Evolutionary conservation across 768 basidiomycete genomes (phyloP).

Genomic region (Steccherinum ochraceum): DNA sequence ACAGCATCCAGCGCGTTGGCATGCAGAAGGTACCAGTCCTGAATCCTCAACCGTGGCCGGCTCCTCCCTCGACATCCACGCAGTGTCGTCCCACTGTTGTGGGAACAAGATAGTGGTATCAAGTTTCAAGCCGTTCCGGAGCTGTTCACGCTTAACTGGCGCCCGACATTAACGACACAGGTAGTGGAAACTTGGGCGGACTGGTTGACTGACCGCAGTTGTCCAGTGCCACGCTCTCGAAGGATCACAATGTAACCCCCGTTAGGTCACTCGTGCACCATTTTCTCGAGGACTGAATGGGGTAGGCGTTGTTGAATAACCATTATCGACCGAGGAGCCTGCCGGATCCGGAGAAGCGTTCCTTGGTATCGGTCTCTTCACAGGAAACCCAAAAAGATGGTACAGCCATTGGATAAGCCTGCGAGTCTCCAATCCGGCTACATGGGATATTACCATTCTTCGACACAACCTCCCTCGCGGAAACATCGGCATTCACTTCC

Average conservation of each 20-base stretch:
- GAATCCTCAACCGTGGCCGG: not conserved
- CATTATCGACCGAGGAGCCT: not conserved
- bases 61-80: not conserved
- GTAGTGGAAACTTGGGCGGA: not conserved
- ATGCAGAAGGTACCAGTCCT: not conserved
- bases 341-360: not conserved
- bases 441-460: not conserved
- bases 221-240: not conserved
- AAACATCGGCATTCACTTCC: not conserved
- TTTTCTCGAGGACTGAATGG: not conserved
- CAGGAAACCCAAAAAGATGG: not conserved
- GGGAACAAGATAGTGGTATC: not conserved
- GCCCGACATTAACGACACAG: not conserved
- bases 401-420: not conserved
- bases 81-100: not conserved
- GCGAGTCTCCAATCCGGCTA: not conserved
- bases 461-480: constrained; percentile 1
- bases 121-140: not conserved
- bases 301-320: not conserved
- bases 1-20: not conserved
- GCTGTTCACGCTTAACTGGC: not conserved
- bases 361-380: not conserved
- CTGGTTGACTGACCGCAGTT: not conserved
- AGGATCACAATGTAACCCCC: not conserved
- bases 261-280: not conserved